Evolutionary conservation across 495 filamentous ascomycete species (phyloP).

Genomic region (Delitschia confertaspora): DNA sequence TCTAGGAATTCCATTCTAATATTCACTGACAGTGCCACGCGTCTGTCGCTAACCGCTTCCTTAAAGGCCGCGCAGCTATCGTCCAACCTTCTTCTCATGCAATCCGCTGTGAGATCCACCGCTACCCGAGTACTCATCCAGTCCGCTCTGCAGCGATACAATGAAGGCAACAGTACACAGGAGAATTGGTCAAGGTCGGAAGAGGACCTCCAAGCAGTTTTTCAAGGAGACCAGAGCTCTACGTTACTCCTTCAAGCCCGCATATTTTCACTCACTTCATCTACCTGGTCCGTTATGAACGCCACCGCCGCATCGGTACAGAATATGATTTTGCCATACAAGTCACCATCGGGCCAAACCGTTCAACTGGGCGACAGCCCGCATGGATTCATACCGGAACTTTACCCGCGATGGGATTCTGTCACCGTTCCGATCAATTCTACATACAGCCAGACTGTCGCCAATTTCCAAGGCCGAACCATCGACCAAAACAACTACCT

Average conservation of each 20-base stretch:
- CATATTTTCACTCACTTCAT: conserved; percentile 55
- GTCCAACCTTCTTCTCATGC: conserved; percentile 64
- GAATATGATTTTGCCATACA: conserved; percentile 44
- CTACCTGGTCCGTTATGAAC: conserved; percentile 52
- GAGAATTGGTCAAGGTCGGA: conserved; percentile 48
- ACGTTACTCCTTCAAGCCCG: conserved; percentile 55
- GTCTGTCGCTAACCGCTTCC: conserved; percentile 67
- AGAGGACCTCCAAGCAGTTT: conserved; percentile 53
- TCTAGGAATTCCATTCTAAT: neutral
- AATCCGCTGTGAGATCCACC: conserved; percentile 58
- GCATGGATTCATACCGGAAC: conserved; percentile 53
- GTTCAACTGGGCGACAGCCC: conserved; percentile 50
- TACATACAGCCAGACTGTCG: conserved; percentile 33
- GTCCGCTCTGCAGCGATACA: conserved; percentile 50
- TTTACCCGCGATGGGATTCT: conserved; percentile 72
- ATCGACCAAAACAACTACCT: conserved; percentile 47
- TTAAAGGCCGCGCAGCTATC: conserved; percentile 75
- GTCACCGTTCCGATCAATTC: conserved; percentile 32
- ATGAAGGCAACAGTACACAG: conserved; percentile 45
- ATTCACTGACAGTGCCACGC: conserved; percentile 35
- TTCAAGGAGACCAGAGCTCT: conserved; percentile 42
- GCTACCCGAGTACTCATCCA: conserved; percentile 62
- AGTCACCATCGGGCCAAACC: conserved; percentile 45
- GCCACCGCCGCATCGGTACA: conserved; percentile 41
- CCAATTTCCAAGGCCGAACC: conserved; percentile 41